Evolutionary conservation across 2,329 filamentous ascomycete species (phyloP), one percentile per base, ranked within the genome.

Genomic region (Botrytis paeoniae): DNA sequence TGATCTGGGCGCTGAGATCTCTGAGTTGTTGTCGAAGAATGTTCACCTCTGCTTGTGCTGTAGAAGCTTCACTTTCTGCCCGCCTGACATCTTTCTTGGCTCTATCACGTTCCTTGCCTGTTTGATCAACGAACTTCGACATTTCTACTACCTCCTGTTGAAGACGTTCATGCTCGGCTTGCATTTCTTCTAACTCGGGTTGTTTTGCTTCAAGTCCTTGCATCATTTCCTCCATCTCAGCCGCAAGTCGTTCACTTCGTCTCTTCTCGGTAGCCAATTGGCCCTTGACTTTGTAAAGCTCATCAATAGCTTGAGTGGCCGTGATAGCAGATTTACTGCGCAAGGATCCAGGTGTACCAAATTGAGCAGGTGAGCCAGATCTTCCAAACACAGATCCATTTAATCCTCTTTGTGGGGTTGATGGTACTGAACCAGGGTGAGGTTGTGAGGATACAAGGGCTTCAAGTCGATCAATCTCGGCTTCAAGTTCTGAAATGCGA

Each of bases 1-100:
- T 97, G 76, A 98, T 89, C 82, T 99, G 95, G 1, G 92, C 91
- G 78, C 94, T 94, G 32, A 97, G 87, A 81, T 98, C 96, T 48
- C 95, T 92, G 14, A 98, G 86, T 81, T 98, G 94, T 76, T 94
- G 93, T 69, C 92, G 92, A 37, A 97, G 85, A 57, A 98, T 93
- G 74, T 92, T 91, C 45, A 88, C 87, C 82, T 98, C 94, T 1
- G 88, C 86, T 75, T 89, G 86, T 0, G 86, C 84, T 0, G 85
- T 89, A 37, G 85, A 87, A 72, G 94, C 86, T 73, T 93, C 88
- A n/a, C 89, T 88, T 80, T 96, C 91, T 70, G 91, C 92, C 82
- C 92, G 95, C 76, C 94, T 89, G 18, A 92, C 88, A 37, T 93
- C 91, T 82, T 93, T 95, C 74, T 91, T 90, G 1, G 94, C 93